Base-by-base conservation (phyloP, 331 rosid genomes). In the Spiraea crenata region DNA sequence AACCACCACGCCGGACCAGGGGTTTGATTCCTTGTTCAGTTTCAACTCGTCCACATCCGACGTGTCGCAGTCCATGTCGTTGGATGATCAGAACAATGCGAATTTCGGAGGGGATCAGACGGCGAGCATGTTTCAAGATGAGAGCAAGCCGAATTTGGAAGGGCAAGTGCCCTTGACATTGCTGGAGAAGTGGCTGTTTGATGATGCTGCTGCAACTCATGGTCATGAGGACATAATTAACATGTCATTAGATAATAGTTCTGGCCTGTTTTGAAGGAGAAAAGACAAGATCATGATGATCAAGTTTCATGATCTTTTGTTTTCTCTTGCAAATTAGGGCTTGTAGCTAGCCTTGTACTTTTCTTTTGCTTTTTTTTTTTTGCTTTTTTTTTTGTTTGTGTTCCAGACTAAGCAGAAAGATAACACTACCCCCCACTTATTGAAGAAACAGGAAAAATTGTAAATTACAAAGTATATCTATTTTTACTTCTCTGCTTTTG, bases 161-260 rank as follows among this genome's bases (percentile, higher is more conserved):
- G 44, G 69, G 0, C 85, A 72, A 17, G 86, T 86, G 8, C 98
- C 98, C 74, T 83, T 93, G 55, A 79, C 84, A 7, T 55, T 90
- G 72, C 71, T 90, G 12, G 98, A 93, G 86, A 87, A 85, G 57
- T 93, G 98, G 98, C 89, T 93, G 0, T 81, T 87, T 54, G 97
- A 93, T 55, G 98, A 93, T 49, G 31, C 31, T 25, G 86, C 75
- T 0, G 75, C 87, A 0, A 76, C 80, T 75, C 86, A 85, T 4
- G 82, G 80, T 52, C 85, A 88, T 48, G 92, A 84, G 35, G 85
- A 90, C 79, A 81, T 90, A 5, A 67, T 86, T 25, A 71, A 77
- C 73, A 76, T 84, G 83, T 78, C 96, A 20, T 48, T 92, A 31
- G 87, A 87, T 52, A 85, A 75, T 61, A 38, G 54, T 14, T 46